Percentiles rank a stretch among this genome's conserved stretches.
These are phyloP conservation scores for Taiozyma onychis DNA, from an alignment of 1,139 yeast species.

Conservation along the genomic window DNA sequence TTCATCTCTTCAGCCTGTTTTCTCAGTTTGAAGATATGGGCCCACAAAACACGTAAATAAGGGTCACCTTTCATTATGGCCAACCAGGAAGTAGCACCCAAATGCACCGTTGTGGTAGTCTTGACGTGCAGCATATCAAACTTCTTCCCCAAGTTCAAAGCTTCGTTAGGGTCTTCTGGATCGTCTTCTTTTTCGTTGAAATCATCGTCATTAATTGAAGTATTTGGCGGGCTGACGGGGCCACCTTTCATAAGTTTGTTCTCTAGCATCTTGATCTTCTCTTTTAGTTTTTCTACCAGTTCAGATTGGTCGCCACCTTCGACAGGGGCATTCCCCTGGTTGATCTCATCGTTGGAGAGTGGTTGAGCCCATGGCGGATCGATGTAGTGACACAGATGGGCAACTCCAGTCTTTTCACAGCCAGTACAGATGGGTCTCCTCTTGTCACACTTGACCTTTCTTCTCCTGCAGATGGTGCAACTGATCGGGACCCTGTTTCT, in stretches of 20 bases:
- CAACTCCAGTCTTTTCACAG: slow-evolving; percentile 67
- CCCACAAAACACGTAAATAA: slow-evolving; percentile 44
- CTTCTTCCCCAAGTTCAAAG: slow-evolving; percentile 38
- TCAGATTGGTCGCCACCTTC: slow-evolving; percentile 18
- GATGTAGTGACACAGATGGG: slow-evolving; percentile 66
- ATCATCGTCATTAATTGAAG: slow-evolving; percentile 7
- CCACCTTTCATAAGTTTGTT: slow-evolving; percentile 2
- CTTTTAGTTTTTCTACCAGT: slow-evolving; percentile 23
- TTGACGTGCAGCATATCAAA: slow-evolving; percentile 47
- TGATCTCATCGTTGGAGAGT: slow-evolving; percentile 23
- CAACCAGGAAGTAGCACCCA: slow-evolving; percentile 48
- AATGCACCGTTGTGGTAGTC: slow-evolving; percentile 42
- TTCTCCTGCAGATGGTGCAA: slow-evolving; percentile 39
- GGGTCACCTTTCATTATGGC: slow-evolving; percentile 49
- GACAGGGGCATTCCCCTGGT: background rate
- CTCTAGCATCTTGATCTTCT: slow-evolving; percentile 17
- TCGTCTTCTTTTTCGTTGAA: background rate
- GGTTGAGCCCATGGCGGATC: slow-evolving; percentile 50
- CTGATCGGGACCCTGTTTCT: slow-evolving; percentile 41
- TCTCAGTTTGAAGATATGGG: slow-evolving; percentile 42
- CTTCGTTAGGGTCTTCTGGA: slow-evolving; percentile 23
- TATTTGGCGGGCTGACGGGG: slow-evolving; percentile 2
- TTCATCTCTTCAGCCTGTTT: slow-evolving; percentile 32
- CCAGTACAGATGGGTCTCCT: slow-evolving; percentile 66
- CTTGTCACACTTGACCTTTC: slow-evolving; percentile 54